phyloP scores from a whole-genome alignment of 768 basidiomycete genomes.

The Lentinula aciculospora region DNA sequence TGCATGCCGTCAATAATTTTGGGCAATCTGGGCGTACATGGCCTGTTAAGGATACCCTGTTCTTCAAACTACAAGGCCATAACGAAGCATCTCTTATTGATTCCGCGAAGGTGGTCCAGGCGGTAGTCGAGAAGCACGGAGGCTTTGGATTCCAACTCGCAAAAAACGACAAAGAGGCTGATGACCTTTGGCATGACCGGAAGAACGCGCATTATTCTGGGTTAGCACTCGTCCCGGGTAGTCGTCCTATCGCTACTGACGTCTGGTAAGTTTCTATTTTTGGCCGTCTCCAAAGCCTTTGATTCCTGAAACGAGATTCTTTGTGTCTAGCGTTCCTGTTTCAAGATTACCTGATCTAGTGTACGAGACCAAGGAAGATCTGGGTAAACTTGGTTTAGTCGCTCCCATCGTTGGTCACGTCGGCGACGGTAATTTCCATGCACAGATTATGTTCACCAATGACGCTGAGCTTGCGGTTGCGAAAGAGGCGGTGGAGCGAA shows the following conservation, averaged over 20 bases:
- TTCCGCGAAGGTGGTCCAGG: constrained; percentile 52
- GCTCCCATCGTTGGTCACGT: constrained; percentile 74
- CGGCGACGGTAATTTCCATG: constrained; percentile 56
- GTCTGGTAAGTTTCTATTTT: constrained; percentile 46
- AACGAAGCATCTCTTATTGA: constrained; percentile 53
- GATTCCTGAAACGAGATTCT: constrained; percentile 4
- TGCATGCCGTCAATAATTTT: constrained; percentile 54
- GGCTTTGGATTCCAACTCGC: constrained; percentile 67
- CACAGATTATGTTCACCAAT: constrained; percentile 50
- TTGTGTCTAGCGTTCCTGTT: constrained; percentile 44
- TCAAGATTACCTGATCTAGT: constrained; percentile 62
- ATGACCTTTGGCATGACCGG: constrained; percentile 67
- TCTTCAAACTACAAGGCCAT: constrained; percentile 85
- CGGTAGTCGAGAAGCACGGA: constrained; percentile 57
- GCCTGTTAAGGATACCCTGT: constrained; percentile 63
- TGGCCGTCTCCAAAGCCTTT: too few relatives aligned
- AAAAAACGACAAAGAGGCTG: constrained; percentile 55
- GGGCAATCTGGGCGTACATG: constrained; percentile 52
- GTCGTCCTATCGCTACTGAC: constrained; percentile 65
- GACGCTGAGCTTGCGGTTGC: constrained; percentile 45
- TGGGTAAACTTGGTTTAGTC: constrained; percentile 47
- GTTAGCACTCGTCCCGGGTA: constrained; percentile 51
- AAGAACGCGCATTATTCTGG: constrained; percentile 61
- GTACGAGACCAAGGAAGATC: constrained; percentile 66
- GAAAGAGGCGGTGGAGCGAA: constrained; percentile 43